phyloP scores from a whole-genome alignment of 2,329 filamentous ascomycete genomes.

The Escovopsis sp. region DNA sequence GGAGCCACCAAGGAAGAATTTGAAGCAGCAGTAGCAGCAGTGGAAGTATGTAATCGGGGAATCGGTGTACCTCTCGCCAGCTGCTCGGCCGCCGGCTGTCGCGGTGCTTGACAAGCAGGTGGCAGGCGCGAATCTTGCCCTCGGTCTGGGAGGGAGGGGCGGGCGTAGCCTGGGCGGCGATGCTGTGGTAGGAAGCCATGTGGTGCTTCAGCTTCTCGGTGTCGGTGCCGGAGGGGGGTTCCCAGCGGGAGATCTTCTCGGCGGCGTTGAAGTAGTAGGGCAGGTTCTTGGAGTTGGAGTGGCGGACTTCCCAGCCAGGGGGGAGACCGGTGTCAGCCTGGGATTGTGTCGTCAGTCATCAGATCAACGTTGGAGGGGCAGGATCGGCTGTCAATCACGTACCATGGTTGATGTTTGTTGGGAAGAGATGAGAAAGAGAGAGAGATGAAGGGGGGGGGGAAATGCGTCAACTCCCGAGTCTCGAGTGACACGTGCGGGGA shows the following conservation, averaged over 20 bases:
- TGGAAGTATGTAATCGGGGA: no score
- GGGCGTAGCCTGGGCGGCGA: conserved; percentile 24
- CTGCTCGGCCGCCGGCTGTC: conserved; percentile 80
- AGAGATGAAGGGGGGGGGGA: neutral
- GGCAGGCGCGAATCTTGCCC: conserved; percentile 85
- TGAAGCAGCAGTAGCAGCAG: no score
- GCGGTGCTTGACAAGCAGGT: conserved; percentile 86
- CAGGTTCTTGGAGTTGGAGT: conserved; percentile 96
- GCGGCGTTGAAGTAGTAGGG: conserved; percentile 94
- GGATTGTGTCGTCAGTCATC: neutral
- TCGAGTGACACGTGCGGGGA: neutral
- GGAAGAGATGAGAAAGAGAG: neutral
- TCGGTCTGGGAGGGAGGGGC: conserved; percentile 32
- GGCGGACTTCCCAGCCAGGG: conserved; percentile 83
- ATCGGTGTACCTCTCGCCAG: conserved; percentile 57
- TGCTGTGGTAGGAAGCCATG: conserved; percentile 78
- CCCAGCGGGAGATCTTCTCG: conserved; percentile 87
- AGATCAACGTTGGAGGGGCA: neutral
- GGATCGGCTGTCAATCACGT: neutral
- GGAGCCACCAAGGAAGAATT: no score
- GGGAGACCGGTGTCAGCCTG: conserved; percentile 70
- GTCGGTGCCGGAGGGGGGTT: conserved; percentile 77
- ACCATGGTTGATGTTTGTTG: neutral
- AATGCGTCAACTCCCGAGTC: neutral
- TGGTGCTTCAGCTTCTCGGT: conserved; percentile 85